Evolutionary conservation across 225 moss, liverwort and hornwort genomes (phyloP).

Genomic region (Marchantia paleacea): DNA sequence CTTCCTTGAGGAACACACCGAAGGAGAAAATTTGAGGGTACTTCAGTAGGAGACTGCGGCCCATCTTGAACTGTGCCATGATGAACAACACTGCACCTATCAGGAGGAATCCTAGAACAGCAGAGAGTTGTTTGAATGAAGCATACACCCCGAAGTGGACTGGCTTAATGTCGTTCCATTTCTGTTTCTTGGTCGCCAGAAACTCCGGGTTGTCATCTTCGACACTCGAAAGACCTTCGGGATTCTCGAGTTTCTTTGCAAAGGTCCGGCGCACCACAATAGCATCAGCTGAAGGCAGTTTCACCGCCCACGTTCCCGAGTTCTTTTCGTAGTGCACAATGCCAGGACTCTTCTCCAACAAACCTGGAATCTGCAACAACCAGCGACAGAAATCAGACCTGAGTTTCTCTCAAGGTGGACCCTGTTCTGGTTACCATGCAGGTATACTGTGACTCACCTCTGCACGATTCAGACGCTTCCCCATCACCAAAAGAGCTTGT

Average conservation of each 20-base stretch:
- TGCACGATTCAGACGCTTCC: too few species aligned
- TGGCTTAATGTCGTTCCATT: constrained; percentile 68
- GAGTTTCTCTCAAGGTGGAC: too few species aligned
- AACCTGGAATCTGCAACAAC: constrained; percentile 59
- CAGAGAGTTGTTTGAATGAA: constrained; percentile 52
- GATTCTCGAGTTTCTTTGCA: constrained; percentile 49
- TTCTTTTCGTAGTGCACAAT: constrained; percentile 68
- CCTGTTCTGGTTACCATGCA: too few species aligned
- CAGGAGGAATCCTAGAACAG: constrained; percentile 54
- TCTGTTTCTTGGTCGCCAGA: constrained; percentile 32
- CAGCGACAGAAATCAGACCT: neutral
- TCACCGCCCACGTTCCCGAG: constrained; percentile 71
- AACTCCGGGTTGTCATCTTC: constrained; percentile 44
- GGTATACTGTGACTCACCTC: too few species aligned
- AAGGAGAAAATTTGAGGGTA: constrained; percentile 87
- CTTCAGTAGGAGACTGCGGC: constrained; percentile 61
- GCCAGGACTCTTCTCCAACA: constrained; percentile 54
- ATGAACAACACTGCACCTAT: constrained; percentile 53
- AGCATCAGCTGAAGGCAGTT: constrained; percentile 75
- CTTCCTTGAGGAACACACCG: constrained; percentile 69
- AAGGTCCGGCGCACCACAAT: constrained; percentile 74
- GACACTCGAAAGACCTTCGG: constrained; percentile 59
- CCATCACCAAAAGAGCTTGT: too few species aligned
- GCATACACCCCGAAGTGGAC: constrained; percentile 75
- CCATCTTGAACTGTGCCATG: constrained; percentile 50